phyloP scores from a whole-genome alignment of 2,329 filamentous ascomycete species.

The Colletotrichum trifolii region DNA sequence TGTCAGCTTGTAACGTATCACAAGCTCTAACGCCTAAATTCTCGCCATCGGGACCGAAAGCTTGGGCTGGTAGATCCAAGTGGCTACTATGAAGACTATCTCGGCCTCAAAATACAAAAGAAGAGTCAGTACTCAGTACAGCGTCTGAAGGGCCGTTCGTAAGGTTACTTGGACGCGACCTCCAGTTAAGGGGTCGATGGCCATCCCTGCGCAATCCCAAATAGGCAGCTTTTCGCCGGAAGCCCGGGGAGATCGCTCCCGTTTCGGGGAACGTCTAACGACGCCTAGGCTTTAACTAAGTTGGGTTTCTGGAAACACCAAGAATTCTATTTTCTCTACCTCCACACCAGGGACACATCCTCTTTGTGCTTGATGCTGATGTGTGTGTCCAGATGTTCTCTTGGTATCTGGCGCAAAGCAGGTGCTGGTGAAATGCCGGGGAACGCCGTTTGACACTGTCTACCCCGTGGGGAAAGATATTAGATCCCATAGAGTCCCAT shows the following conservation, averaged over 20 bases:
- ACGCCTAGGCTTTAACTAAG: background rate
- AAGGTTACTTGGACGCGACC: too few species aligned
- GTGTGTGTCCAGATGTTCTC: background rate
- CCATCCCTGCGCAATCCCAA: background rate
- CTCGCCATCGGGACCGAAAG: too few species aligned
- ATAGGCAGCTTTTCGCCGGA: background rate
- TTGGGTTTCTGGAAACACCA: background rate
- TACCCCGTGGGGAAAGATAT: conserved; percentile 16
- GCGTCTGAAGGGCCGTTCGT: too few species aligned
- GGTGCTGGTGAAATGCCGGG: background rate
- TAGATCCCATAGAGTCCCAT: conserved; percentile 1
- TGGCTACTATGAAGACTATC: too few species aligned
- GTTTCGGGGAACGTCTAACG: background rate
- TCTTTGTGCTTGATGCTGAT: background rate
- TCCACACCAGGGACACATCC: background rate
- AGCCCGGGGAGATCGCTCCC: background rate
- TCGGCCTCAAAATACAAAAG: too few species aligned
- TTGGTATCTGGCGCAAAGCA: background rate
- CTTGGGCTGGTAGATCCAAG: too few species aligned
- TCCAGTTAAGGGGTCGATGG: background rate
- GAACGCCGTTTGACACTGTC: background rate
- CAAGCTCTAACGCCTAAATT: too few species aligned
- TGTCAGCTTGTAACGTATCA: too few species aligned
- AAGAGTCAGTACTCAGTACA: too few species aligned
- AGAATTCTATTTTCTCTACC: background rate